phyloP scores from a whole-genome alignment of 1,284 basidiomycete genomes.

The Ustilago lituana region DNA sequence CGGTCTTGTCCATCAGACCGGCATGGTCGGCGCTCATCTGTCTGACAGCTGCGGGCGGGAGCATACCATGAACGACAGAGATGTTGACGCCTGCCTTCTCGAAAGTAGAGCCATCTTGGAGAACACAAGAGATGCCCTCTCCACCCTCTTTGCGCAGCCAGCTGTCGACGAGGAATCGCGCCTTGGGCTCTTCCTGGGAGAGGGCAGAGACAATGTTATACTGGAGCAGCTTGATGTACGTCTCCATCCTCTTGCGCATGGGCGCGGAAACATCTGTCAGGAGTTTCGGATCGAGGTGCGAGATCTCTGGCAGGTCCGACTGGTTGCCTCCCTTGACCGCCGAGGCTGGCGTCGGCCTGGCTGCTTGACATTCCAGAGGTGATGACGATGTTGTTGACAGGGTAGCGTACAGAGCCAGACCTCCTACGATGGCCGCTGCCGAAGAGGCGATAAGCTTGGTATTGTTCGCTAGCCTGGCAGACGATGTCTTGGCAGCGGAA shows the following conservation, averaged over 20 bases:
- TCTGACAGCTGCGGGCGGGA: conserved; percentile 86
- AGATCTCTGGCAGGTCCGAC: conserved; percentile 59
- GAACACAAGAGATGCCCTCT: conserved; percentile 85
- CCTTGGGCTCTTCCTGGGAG: conserved; percentile 77
- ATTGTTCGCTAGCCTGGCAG: conserved; percentile 5
- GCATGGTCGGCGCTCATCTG: conserved; percentile 95
- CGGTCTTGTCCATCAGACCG: conserved; percentile 68
- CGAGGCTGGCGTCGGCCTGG: conserved; percentile 35
- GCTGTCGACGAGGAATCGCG: conserved; percentile 82
- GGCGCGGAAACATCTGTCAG: conserved; percentile 52
- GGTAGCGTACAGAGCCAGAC: conserved; percentile 16
- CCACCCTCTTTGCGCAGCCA: conserved; percentile 88
- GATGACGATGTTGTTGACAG: conserved; percentile 6
- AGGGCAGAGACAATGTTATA: conserved; percentile 82
- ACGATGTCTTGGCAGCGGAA: conserved; percentile 5
- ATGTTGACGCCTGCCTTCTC: conserved; percentile 98
- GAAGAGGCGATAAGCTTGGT: conserved; percentile 11
- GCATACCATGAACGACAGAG: conserved; percentile 85
- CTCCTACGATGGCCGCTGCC: conserved; percentile 19
- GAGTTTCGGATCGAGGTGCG: conserved; percentile 50
- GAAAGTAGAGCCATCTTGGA: conserved; percentile 78
- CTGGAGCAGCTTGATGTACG: conserved; percentile 83
- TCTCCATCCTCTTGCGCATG: conserved; percentile 78
- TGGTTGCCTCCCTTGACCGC: conserved; percentile 45
- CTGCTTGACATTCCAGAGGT: conserved; percentile 30